phyloP scores from a whole-genome alignment of 495 filamentous ascomycete genomes.

The Podospora comata region DNA sequence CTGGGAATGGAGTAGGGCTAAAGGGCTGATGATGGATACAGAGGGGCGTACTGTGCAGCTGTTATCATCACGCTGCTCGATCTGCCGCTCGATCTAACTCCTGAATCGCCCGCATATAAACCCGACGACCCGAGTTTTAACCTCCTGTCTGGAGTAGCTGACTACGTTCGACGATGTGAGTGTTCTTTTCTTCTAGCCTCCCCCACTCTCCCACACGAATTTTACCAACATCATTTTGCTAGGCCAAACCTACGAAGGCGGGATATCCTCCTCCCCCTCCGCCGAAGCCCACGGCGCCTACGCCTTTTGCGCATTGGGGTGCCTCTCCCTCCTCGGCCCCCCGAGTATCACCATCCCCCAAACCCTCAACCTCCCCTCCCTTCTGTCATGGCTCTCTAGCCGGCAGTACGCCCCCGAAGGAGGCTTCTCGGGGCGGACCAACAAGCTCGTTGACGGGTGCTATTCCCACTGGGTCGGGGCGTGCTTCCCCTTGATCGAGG shows the following conservation, averaged over 20 bases:
- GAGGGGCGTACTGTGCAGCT: slow-evolving; percentile 86
- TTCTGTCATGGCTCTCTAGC: slow-evolving; percentile 83
- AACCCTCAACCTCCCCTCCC: slow-evolving; percentile 70
- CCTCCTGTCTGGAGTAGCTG: slow-evolving; percentile 65
- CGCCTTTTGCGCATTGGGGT: slow-evolving; percentile 89
- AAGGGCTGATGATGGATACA: slow-evolving; percentile 29
- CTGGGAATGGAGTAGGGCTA: not conserved
- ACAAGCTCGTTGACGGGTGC: slow-evolving; percentile 96
- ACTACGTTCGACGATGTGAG: slow-evolving; percentile 82
- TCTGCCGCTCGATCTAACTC: slow-evolving; percentile 72
- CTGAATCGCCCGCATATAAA: slow-evolving; percentile 52
- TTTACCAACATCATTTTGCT: not conserved
- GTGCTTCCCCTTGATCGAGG: slow-evolving; percentile 88
- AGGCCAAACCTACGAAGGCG: slow-evolving; percentile 95
- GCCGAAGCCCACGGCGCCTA: slow-evolving; percentile 95
- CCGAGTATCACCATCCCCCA: slow-evolving; percentile 66
- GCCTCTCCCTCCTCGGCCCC: slow-evolving; percentile 74
- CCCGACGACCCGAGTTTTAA: slow-evolving; percentile 40
- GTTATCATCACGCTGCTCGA: slow-evolving; percentile 78
- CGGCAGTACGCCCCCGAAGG: slow-evolving; percentile 91
- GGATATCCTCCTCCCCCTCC: slow-evolving; percentile 76
- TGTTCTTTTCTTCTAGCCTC: not conserved
- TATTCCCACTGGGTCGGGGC: slow-evolving; percentile 97
- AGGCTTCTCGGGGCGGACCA: slow-evolving; percentile 88
- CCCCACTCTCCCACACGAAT: not conserved